Base-by-base conservation (phyloP, 1,284 basidiomycete species). In the Moesziomyces sp. region DNA sequence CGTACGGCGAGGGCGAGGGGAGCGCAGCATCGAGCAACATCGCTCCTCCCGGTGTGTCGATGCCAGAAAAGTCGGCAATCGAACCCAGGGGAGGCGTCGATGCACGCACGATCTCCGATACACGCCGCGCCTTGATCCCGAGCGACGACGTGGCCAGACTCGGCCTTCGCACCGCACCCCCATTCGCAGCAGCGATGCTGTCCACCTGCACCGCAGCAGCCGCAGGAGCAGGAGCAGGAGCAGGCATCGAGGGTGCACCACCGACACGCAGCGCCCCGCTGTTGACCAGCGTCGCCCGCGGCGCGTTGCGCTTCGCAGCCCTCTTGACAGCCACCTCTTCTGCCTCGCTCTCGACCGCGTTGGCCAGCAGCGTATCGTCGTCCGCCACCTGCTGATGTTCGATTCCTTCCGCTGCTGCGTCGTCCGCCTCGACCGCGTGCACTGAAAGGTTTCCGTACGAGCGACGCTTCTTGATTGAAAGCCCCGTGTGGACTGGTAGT, bases 381-480 rank as follows among this genome's bases (percentile, higher is more conserved):
- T 66, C 52, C 19, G 23, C 14, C 18, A 53, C 45, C 6, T 54
- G 38, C 26, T 53, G 44, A 1, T 50, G 56, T 30, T 42, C 56
- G 18, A 35, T 30, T 16, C 46, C 46, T 21, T 48, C 42, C 9
- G 7, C 43, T 5, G 49, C 48, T 23, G 30, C 28, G 6, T 43
- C 38, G 11, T 45, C 28, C 0, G 44, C 48, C 42, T 55, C 60
- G 3, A 64, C 24, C 9, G 60, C 70, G 28, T 73, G 64, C 10
- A 73, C 64, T 1, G 70, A 73, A 10, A 73, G 57, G 30, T 54
- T 67, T 35, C 70, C 70, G 52, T 73, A 73, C 28, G 70, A 73
- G 10, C 70, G 59, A 10, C 70, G 46, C 64, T 73, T 73, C 28
- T 68, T 63, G 3, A 55, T 64, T 43, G 64, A 66, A 28, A 66